These are phyloP conservation scores for Colletotrichum nymphaeae DNA, from an alignment of 2,329 filamentous ascomycete genomes.

Conservation along the genomic window DNA sequence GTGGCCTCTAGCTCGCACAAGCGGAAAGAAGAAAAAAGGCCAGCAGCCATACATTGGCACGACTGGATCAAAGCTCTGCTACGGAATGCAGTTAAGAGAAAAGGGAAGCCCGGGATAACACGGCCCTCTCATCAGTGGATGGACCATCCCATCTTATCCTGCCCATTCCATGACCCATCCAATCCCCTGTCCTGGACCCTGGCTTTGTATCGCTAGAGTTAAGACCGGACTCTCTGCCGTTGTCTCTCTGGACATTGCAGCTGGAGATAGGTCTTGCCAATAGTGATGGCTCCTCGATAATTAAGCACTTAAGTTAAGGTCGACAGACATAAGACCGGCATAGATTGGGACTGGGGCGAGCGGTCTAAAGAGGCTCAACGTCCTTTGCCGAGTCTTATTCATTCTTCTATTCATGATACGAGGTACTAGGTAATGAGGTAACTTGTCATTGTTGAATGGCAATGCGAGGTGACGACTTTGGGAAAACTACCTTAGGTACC, in stretches of 20 bases:
- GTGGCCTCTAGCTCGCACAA: neutral
- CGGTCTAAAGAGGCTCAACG: neutral
- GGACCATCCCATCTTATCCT: neutral
- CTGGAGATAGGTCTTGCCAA: neutral
- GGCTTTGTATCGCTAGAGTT: slow-evolving; percentile 12
- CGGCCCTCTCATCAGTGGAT: slow-evolving; percentile 4
- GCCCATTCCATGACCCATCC: neutral
- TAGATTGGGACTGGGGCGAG: neutral
- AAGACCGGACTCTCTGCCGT: slow-evolving; percentile 12
- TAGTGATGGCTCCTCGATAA: neutral
- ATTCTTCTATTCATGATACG: too few relatives aligned
- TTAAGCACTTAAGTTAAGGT: neutral
- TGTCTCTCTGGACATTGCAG: neutral
- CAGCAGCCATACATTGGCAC: neutral
- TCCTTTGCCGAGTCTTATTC: too few relatives aligned
- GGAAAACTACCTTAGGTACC: neutral
- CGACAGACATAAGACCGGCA: neutral
- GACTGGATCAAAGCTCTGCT: neutral
- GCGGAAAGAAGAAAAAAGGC: too few relatives aligned
- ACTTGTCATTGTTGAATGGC: neutral
- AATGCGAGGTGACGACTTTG: neutral
- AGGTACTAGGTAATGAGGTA: too few relatives aligned
- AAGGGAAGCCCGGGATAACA: slow-evolving; percentile 2
- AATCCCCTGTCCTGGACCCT: slow-evolving; percentile 25
- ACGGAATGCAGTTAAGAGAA: neutral